Conservation (phyloP, 2,329 filamentous ascomycete species). For the Fusarium odoratissimum region DNA sequence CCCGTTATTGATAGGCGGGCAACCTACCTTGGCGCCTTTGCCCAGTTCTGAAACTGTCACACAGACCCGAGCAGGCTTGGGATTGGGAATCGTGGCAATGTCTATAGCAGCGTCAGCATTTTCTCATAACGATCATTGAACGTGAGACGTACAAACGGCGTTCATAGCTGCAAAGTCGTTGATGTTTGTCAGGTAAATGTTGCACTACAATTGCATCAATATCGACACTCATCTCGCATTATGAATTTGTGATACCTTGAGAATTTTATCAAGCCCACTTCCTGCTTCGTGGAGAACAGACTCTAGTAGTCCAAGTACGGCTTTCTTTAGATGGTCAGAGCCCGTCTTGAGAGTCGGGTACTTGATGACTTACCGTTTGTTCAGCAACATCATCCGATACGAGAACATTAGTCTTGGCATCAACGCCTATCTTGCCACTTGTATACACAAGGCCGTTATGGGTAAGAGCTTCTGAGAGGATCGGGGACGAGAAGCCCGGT, state of each 20-base stretch:
- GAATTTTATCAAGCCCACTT: not conserved
- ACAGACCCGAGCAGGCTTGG: not conserved
- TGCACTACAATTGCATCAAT: not conserved
- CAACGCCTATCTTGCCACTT: not conserved
- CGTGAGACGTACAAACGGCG: not conserved
- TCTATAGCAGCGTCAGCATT: not conserved
- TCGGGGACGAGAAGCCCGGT: not conserved
- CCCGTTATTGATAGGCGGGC: rapidly evolving
- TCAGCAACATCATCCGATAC: not conserved
- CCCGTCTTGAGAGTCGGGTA: rapidly evolving
- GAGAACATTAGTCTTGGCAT: not conserved
- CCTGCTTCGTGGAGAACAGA: not conserved
- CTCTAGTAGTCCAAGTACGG: not conserved
- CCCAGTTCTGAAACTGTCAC: not conserved
- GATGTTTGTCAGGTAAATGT: not conserved
- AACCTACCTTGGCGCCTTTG: not conserved
- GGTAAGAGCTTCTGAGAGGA: not conserved
- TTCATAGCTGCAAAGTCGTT: not conserved
- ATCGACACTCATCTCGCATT: not conserved
- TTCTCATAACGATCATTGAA: not conserved
- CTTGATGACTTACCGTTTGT: not conserved
- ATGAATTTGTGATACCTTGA: not conserved
- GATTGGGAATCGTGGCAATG: not conserved
- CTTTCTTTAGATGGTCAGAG: not conserved
- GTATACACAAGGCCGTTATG: not conserved